phyloP scores from a whole-genome alignment of 352 stramenopile genomes.

The Salisapilia sapeloensis region DNA sequence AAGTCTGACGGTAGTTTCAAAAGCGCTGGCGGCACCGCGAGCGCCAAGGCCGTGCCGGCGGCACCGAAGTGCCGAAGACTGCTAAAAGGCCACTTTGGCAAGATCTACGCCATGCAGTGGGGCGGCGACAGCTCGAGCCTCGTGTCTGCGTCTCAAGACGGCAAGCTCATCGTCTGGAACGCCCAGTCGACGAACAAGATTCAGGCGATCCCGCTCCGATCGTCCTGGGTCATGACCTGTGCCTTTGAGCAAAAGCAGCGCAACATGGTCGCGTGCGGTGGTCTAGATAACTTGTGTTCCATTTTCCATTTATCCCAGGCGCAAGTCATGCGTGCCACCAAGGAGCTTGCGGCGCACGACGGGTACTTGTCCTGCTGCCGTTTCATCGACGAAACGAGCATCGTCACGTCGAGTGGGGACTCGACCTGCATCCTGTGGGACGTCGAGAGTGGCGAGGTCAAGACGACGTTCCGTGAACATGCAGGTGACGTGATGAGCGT shows the following conservation, averaged over 20 bases:
- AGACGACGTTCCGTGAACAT: slow-evolving; percentile 96
- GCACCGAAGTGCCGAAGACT: slow-evolving; percentile 86
- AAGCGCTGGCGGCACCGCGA: slow-evolving; percentile 21
- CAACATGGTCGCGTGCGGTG: slow-evolving; percentile 95
- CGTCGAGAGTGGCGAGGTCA: slow-evolving; percentile 86
- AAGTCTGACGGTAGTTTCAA: slow-evolving; percentile 73
- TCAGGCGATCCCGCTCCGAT: slow-evolving; percentile 92
- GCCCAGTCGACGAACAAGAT: slow-evolving; percentile 94
- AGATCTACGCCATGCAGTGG: slow-evolving; percentile 99
- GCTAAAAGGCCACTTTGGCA: slow-evolving; percentile 98
- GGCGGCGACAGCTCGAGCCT: slow-evolving; percentile 80
- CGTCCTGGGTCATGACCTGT: slow-evolving; percentile 98
- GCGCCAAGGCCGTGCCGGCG: slow-evolving; percentile 64
- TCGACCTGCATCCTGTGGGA: slow-evolving; percentile 99
- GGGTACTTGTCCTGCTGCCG: slow-evolving; percentile 97
- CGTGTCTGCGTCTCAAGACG: slow-evolving; percentile 93
- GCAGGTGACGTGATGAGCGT: slow-evolving; percentile 95
- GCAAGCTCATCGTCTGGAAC: slow-evolving; percentile 99
- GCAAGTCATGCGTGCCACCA: slow-evolving; percentile 80
- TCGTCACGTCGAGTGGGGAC: slow-evolving; percentile 92
- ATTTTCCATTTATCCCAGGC: slow-evolving; percentile 93
- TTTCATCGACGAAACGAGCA: slow-evolving; percentile 91
- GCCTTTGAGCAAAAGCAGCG: slow-evolving; percentile 95
- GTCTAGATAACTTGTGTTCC: slow-evolving; percentile 98
- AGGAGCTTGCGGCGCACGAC: slow-evolving; percentile 95